phyloP scores from a whole-genome alignment of 2,329 filamentous ascomycete genomes.

The Falciphora oryzae region DNA sequence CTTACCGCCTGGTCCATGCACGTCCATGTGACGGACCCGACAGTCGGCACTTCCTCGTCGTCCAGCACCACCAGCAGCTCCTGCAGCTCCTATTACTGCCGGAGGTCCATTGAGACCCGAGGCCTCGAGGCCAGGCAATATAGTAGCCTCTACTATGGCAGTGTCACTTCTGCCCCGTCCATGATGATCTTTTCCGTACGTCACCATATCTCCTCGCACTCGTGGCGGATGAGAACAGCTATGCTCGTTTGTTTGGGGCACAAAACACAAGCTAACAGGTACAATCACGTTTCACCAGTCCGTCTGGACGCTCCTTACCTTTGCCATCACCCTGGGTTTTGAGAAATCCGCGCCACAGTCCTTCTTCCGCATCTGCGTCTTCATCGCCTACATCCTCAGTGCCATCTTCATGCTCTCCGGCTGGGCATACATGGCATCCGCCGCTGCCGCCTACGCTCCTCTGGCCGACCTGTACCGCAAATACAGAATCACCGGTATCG shows the following conservation, averaged over 20 bases:
- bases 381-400: constrained; percentile 4
- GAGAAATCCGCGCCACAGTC: neutral
- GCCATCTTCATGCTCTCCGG: constrained; percentile 4
- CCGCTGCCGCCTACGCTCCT: neutral
- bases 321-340: neutral
- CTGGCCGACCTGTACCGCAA: neutral
- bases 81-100: neutral
- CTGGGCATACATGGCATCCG: constrained; percentile 3
- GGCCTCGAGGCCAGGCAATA: neutral
- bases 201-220: neutral
- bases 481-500: too few relatives aligned
- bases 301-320: constrained; percentile 1
- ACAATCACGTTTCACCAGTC: neutral
- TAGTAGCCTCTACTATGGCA: neutral
- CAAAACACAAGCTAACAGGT: neutral
- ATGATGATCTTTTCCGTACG: constrained; percentile 1
- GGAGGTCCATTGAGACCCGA: neutral
- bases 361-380: constrained; percentile 8
- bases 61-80: neutral
- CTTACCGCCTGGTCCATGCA: constrained; percentile 2
- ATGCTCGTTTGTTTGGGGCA: neutral
- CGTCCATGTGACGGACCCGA: neutral
- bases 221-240: neutral
- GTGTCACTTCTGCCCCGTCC: neutral
- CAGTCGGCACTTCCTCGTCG: neutral